Evolutionary conservation across 2,329 filamentous ascomycete genomes (phyloP).

Genomic region (Fusarium sp.): DNA sequence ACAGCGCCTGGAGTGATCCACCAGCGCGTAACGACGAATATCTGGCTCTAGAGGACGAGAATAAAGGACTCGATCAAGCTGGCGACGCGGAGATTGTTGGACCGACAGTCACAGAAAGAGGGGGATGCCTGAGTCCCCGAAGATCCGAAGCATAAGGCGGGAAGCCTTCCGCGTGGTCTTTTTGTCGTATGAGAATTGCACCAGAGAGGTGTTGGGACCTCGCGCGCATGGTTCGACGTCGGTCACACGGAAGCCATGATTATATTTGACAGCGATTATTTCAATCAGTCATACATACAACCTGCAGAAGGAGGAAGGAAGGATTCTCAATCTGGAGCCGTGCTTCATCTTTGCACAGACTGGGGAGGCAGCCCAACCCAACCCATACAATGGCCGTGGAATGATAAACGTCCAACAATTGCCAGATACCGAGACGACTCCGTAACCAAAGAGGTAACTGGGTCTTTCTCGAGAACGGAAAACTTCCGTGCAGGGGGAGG

Average conservation of each 20-base stretch:
- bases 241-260: background rate
- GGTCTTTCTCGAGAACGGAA: background rate
- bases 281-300: background rate
- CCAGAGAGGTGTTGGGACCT: background rate
- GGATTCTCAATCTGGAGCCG: background rate
- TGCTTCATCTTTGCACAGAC: background rate
- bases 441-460: background rate
- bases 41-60: background rate
- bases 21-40: constrained; percentile 1
- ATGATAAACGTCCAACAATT: background rate
- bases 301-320: background rate
- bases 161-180: background rate
- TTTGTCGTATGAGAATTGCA: constrained; percentile 1
- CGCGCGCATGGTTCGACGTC: background rate
- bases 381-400: constrained; percentile 1
- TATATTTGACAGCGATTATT: background rate
- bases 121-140: background rate
- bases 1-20: background rate
- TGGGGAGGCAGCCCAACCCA: background rate
- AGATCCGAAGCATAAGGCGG: background rate
- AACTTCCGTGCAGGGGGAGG: background rate
- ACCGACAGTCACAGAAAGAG: background rate
- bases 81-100: background rate
- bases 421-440: constrained; percentile 27
- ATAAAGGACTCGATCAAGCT: background rate